Percentiles rank a stretch among this genome's conserved stretches.
phyloP scores from a whole-genome alignment of 257 asterid genomes.

The Dorcoceras hygrometricum region DNA sequence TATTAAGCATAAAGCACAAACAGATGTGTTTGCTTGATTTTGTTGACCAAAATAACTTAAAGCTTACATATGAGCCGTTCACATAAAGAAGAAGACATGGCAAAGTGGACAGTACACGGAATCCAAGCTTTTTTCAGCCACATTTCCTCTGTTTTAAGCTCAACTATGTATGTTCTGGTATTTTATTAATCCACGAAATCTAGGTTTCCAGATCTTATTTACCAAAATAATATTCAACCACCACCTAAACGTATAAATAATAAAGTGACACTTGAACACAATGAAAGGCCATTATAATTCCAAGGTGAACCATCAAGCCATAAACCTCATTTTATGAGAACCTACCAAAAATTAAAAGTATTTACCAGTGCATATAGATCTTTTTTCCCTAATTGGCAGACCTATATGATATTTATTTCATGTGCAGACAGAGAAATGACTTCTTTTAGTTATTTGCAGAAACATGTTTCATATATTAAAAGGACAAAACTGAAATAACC shows the following conservation, averaged over 20 bases:
- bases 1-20: constrained; percentile 21
- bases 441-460: constrained; percentile 11
- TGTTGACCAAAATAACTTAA: constrained; percentile 30
- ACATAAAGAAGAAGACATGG: constrained; percentile 40
- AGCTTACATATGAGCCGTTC: constrained; percentile 43
- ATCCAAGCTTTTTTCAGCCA: constrained; percentile 33
- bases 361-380: background rate
- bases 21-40: constrained; percentile 36
- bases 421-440: constrained; percentile 5
- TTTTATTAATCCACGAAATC: constrained; percentile 22
- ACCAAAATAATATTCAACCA: constrained; percentile 7
- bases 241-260: constrained; percentile 17
- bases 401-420: background rate
- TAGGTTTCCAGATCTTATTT: constrained; percentile 8
- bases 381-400: constrained; percentile 6
- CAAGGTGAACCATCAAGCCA: constrained; percentile 19
- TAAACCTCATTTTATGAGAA: constrained; percentile 11
- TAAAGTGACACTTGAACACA: constrained; percentile 37
- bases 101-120: constrained; percentile 45
- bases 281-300: constrained; percentile 35
- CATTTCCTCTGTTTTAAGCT: constrained; percentile 26
- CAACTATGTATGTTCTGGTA: constrained; percentile 18
- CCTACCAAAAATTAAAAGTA: constrained; percentile 2
- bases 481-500: constrained; percentile 6
- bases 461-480: constrained; percentile 20